Conservation (phyloP, 495 filamentous ascomycete species). For the Xylaria palmicola region DNA sequence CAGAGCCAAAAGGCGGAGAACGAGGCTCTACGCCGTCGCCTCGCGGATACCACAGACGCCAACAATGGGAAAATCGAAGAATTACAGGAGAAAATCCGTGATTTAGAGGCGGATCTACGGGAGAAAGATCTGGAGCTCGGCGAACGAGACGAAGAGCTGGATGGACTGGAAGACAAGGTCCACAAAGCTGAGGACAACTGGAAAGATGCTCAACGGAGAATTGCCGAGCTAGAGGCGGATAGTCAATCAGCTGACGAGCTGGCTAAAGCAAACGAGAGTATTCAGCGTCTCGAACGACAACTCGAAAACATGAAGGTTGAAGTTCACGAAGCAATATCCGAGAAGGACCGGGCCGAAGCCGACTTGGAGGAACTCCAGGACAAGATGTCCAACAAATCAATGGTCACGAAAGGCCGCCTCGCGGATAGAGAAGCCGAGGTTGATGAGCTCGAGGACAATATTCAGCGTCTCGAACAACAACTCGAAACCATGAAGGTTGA, state of each 20-base stretch:
- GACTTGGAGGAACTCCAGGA: too few relatives aligned
- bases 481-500: too few relatives aligned
- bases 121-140: neutral
- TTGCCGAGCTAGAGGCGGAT: too few relatives aligned
- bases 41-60: conserved; percentile 45
- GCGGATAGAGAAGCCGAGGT: conserved; percentile 43
- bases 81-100: conserved; percentile 59
- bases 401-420: too few relatives aligned
- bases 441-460: conserved; percentile 69
- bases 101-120: conserved; percentile 20
- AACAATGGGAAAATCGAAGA: conserved; percentile 45
- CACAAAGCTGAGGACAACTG: too few relatives aligned
- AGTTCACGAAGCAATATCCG: too few relatives aligned
- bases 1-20: conserved; percentile 59
- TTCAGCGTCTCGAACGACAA: conserved; percentile 39
- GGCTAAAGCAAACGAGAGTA: too few relatives aligned
- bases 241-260: too few relatives aligned
- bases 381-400: too few relatives aligned
- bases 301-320: too few relatives aligned
- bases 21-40: conserved; percentile 51
- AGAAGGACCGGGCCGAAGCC: too few relatives aligned
- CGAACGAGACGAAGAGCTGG: neutral
- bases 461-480: conserved; percentile 39
- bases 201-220: too few relatives aligned
- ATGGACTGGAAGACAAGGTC: neutral